Evolutionary conservation across 257 asterid genomes (phyloP).

Genomic region (Hygrophila difformis): DNA sequence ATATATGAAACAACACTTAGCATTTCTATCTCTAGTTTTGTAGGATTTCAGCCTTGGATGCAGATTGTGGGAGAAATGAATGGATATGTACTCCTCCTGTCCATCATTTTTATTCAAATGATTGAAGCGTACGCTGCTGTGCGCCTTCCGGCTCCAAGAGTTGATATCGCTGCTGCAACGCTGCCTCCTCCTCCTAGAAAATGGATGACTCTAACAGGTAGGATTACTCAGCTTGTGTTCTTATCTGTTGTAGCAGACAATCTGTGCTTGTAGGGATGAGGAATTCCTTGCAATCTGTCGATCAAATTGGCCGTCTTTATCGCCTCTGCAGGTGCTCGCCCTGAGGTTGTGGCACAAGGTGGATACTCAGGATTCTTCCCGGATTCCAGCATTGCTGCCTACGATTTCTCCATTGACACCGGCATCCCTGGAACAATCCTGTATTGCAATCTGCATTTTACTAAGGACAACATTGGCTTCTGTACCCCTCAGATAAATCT

Average conservation of each 20-base stretch:
- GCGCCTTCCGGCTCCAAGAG: background rate
- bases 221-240: background rate
- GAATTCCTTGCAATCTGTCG: no score
- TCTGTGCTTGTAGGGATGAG: no score
- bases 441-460: conserved; percentile 70
- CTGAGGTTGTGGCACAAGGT: conserved; percentile 44
- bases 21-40: no score
- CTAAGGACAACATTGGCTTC: conserved; percentile 55
- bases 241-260: no score
- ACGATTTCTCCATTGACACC: conserved; percentile 21
- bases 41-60: no score
- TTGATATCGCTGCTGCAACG: background rate
- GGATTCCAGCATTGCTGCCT: conserved; percentile 39
- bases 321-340: conserved; percentile 30
- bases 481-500: conserved; percentile 46
- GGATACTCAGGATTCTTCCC: conserved; percentile 83
- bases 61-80: conserved; percentile 57
- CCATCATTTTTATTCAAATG: conserved; percentile 42
- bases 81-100: conserved; percentile 36
- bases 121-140: conserved; percentile 33
- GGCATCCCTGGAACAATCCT: conserved; percentile 46
- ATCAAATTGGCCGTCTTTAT: no score
- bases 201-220: conserved; percentile 82
- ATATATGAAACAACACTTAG: no score
- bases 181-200: conserved; percentile 28